Conservation (phyloP, 345 rosid genomes). For the Rhodamnia rubescens region DNA sequence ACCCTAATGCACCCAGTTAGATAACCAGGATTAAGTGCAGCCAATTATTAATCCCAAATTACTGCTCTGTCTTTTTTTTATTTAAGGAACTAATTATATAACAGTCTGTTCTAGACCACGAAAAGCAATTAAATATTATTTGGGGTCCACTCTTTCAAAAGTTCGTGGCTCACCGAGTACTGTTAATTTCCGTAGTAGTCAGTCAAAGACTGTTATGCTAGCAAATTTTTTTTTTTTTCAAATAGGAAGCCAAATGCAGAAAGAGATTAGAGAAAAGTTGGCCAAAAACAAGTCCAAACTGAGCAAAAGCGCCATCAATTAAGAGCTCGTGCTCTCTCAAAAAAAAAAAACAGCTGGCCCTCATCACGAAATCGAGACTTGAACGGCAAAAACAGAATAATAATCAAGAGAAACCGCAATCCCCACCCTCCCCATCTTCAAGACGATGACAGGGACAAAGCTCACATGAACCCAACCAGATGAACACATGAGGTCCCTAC, state of each 20-base stretch:
- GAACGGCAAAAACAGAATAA: background rate
- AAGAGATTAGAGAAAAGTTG: background rate
- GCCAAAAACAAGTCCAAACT: background rate
- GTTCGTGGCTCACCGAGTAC: too few relatives aligned
- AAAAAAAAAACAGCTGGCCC: background rate
- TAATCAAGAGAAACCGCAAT: background rate
- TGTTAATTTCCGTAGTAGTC: too few relatives aligned
- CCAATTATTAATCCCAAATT: background rate
- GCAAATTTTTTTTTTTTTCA: too few relatives aligned
- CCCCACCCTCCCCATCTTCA: background rate
- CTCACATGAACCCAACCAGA: slow-evolving; percentile 52
- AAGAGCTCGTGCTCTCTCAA: background rate
- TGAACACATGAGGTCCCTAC: slow-evolving; percentile 40
- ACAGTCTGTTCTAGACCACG: too few relatives aligned
- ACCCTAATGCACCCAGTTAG: background rate
- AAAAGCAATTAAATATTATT: too few relatives aligned
- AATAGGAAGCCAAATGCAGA: background rate
- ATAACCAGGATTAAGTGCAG: background rate
- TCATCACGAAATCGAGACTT: background rate
- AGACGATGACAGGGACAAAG: slow-evolving; percentile 35
- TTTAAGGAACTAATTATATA: too few relatives aligned
- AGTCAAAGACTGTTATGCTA: too few relatives aligned
- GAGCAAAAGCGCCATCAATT: background rate
- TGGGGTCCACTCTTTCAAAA: too few relatives aligned
- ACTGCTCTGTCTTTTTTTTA: background rate